Evolutionary conservation across 305 asterid genomes (phyloP), one percentile per base, ranked within the genome.

Genomic region (Salvia sclarea): DNA sequence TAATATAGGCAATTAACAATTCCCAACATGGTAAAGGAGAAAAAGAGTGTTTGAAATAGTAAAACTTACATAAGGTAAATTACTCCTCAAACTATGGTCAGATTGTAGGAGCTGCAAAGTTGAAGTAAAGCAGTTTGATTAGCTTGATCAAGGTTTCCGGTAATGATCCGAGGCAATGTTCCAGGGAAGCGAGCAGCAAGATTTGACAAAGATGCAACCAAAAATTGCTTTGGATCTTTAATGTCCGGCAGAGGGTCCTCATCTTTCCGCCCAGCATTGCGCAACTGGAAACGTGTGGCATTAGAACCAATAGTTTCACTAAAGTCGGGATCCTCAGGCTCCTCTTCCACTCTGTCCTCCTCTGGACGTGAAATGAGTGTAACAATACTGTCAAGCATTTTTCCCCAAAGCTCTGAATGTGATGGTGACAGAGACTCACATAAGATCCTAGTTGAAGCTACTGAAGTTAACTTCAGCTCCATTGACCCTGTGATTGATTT

Each of bases 251-350:
- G 75, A 77, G 97, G 99, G 70, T 91, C 98, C 68, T 87, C 94
- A 68, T 89, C 99, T 69, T 79, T 87, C 83, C 95, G 89, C 68
- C 98, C 91, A 65, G 95, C 88, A 79, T 89, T 89, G 80, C 87
- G 79, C 64, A 94, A 83, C 53, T 74, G 87, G 65, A 88, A 90
- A 55, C 83, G 90, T 60, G 96, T 80, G 53, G 99, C 88, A 81
- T 71, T 84, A 73, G 86, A 94, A 40, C 98, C 96, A 8, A 76
- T 80, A 44, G 86, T 82, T 79, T 86, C 98, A 60, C 83, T 86
- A 76, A 91, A 94, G 76, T 91, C 96, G 54, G 95, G 95, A 76
- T 91, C 90, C 52, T 89, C 99, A 24, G 88, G 79, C 69, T 94
- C 96, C 70, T 84, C 95, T 69, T 80, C 86, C 68, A 91, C 88